A percentile compares a stretch with the other conserved stretches of the same genome.
These are phyloP conservation scores for Arctium minus DNA, from an alignment of 129 eudicot genomes.

Conservation along the genomic window DNA sequence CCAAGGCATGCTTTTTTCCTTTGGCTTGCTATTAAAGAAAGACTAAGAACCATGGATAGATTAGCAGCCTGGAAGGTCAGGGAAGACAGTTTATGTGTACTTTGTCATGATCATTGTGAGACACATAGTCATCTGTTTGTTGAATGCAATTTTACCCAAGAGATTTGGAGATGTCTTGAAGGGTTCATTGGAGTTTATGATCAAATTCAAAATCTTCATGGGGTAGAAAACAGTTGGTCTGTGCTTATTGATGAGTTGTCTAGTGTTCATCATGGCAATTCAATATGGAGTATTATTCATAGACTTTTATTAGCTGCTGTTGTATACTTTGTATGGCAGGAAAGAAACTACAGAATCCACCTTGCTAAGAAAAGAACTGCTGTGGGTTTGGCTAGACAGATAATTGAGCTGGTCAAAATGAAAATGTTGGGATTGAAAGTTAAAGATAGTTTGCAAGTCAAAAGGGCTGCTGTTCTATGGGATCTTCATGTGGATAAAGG, in stretches of 20 bases:
- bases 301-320: background rate
- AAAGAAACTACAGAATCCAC: background rate
- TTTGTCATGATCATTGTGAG: background rate
- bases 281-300: background rate
- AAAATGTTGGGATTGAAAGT: background rate
- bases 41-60: background rate
- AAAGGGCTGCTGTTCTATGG: background rate
- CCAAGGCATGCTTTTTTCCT: background rate
- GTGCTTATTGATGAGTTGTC: no score
- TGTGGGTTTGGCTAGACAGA: background rate
- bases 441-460: background rate
- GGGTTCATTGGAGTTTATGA: background rate
- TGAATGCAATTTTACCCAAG: background rate
- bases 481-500: background rate
- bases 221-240: no score
- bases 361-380: background rate
- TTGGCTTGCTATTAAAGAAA: background rate
- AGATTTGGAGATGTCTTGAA: background rate
- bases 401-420: background rate
- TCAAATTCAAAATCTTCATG: fast-evolving
- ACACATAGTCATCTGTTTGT: background rate
- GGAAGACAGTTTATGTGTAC: fast-evolving
- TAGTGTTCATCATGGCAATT: no score
- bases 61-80: background rate
- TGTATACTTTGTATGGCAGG: background rate